Evolutionary conservation across 176 grass and related monocot genomes (phyloP), one percentile per base, ranked within the genome.

Genomic region (Musa schizocarpa): DNA sequence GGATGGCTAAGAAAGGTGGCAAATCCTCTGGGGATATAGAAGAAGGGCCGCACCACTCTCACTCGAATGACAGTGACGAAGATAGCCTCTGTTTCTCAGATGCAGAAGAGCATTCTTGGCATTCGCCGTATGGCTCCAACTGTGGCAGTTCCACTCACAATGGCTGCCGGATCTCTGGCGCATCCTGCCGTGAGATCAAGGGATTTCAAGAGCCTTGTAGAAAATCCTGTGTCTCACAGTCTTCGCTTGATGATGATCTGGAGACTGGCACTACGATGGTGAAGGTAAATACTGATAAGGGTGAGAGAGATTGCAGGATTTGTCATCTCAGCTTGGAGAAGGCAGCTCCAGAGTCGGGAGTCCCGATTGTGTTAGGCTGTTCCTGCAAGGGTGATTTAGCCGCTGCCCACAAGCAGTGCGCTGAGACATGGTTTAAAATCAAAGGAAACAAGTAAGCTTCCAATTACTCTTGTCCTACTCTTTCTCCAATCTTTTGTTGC

Each of bases 371-470:
- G 56, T 86, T 94, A 76, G 96, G 96, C 61, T 99, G 96, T 77
- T 94, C 96, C 58, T 99, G 96, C 85, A 99, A 99, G 80, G 85
- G 86, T 64, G 96, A 99, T 77, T 86, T 99, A 57, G 84, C 91
- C 53, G 74, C 82, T 21, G 88, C 96, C 22, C 96, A 99, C 72
- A 94, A 87, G 69, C 96, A 99, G 80, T 99, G 96, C 43, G 96
- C 96, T 12, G 96, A 99, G 86, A 99, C 96, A 5, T 99, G 96
- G 96, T 99, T 99, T 83, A 99, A 99, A 83, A 99, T 99, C 85
- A 99, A 87, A 81, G 96, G 91, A 78, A 99, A 95, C 91, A 99
- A 87, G 96, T 99, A 87, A 92, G 86, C 34, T 43, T 43, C 4
- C 34, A 65, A 9, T 70, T 69, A 9, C 16, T 3, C 6, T 51